Conservation (phyloP, 192 early-diverging fungal species). For the Mortierella alpina region DNA sequence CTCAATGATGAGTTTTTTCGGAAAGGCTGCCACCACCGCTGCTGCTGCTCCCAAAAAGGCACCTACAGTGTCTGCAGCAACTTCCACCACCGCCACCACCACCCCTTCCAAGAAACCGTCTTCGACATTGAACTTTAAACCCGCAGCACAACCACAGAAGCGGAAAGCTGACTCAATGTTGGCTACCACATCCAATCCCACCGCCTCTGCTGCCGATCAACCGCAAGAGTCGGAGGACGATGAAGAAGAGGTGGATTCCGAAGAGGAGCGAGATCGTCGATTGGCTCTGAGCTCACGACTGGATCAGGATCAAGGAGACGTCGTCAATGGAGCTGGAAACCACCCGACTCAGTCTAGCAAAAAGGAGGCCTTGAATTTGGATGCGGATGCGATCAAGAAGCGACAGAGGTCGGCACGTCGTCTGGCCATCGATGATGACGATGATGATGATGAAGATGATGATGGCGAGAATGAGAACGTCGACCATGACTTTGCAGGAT, state of each 20-base stretch:
- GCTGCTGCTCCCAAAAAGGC: neutral
- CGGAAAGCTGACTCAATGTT: constrained; percentile 34
- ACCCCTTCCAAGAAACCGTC: neutral
- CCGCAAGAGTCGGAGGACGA: neutral
- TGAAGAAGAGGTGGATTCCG: constrained; percentile 40
- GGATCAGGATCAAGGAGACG: constrained; percentile 37
- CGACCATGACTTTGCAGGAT: neutral
- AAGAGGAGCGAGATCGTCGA: constrained; percentile 47
- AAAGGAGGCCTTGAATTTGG: neutral
- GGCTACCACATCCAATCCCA: neutral
- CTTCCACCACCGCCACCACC: neutral
- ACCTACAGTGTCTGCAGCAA: neutral
- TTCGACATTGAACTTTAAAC: constrained; percentile 17
- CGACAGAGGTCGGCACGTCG: constrained; percentile 26
- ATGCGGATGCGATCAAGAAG: constrained; percentile 33
- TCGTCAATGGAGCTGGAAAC: neutral
- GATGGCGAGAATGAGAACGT: neutral
- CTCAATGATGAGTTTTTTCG: constrained; percentile 43
- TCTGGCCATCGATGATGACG: constrained; percentile 43
- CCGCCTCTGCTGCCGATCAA: neutral
- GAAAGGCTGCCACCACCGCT: constrained; percentile 17
- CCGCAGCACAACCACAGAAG: constrained; percentile 14
- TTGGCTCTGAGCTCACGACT: constrained; percentile 32
- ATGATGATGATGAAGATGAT: constrained; percentile 26
- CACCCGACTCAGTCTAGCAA: neutral